Conservation (phyloP, 2,329 filamentous ascomycete genomes). For the Calonectria multiphialidica region DNA sequence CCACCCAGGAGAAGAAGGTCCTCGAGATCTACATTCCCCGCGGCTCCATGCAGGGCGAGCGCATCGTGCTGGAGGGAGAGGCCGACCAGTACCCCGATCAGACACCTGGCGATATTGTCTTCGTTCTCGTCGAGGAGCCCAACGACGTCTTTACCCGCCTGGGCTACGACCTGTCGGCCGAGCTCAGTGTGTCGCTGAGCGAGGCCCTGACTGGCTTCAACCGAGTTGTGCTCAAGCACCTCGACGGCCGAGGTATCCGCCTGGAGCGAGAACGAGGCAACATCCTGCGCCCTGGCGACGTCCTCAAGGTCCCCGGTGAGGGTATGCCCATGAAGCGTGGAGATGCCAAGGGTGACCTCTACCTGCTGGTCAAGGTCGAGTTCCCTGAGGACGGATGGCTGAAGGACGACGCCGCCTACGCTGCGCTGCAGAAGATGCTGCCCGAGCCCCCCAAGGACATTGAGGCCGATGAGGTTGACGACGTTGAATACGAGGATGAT, state of each 20-base stretch:
- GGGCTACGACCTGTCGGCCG: constrained; percentile 85
- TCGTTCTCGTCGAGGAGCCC: constrained; percentile 84
- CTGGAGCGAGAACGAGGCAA: constrained; percentile 85
- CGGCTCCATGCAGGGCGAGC: constrained; percentile 87
- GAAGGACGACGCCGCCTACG: constrained; percentile 76
- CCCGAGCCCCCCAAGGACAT: constrained; percentile 74
- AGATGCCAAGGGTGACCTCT: constrained; percentile 88
- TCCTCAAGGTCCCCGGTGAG: constrained; percentile 88
- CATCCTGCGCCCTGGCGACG: constrained; percentile 84
- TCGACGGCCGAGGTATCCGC: constrained; percentile 91
- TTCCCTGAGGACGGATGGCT: constrained; percentile 93
- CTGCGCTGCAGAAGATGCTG: constrained; percentile 79
- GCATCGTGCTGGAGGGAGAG: constrained; percentile 91
- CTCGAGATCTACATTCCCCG: constrained; percentile 96
- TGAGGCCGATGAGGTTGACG: constrained; percentile 81
- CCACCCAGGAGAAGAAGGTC: constrained; percentile 89
- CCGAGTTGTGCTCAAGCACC: constrained; percentile 88
- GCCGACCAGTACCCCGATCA: constrained; percentile 93
- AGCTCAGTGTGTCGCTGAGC: constrained; percentile 82
- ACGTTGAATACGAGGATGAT: constrained; percentile 88
- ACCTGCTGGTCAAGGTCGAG: constrained; percentile 85
- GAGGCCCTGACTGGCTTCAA: constrained; percentile 93
- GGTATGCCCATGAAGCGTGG: constrained; percentile 95
- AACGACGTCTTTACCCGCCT: constrained; percentile 87
- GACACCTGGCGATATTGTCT: constrained; percentile 92